Conservation (phyloP, 2,329 filamentous ascomycete species). For the Bretziella fagacearum region DNA sequence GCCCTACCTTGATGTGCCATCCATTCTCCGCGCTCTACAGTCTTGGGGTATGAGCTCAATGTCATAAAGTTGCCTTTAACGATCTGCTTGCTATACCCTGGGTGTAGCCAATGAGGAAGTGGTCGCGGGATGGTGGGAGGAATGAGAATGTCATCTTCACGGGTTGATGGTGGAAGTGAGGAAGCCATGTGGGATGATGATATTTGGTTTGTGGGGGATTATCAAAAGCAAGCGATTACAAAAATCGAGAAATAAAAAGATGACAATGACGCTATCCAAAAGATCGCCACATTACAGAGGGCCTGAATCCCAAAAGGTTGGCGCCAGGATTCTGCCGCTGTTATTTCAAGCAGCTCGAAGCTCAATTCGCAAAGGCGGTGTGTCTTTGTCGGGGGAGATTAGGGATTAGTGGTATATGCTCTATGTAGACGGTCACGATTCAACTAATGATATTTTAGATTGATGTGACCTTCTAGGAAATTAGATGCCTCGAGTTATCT, state of each 20-base stretch:
- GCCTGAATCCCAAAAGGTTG: not conserved
- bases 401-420: not conserved
- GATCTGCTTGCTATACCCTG: conserved; percentile 54
- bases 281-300: too few relatives aligned
- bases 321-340: conserved; percentile 13
- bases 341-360: conserved; percentile 11
- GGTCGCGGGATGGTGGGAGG: conserved; percentile 19
- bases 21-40: conserved; percentile 76
- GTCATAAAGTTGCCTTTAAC: conserved; percentile 89
- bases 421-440: not conserved
- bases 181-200: conserved; percentile 5
- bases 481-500: not conserved
- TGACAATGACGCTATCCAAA: too few relatives aligned
- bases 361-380: conserved; percentile 10
- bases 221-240: not conserved
- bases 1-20: conserved; percentile 63
- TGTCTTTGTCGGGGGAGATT: not conserved
- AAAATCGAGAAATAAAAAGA: too few relatives aligned
- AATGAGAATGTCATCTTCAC: conserved; percentile 12
- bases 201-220: too few relatives aligned
- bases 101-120: conserved; percentile 47
- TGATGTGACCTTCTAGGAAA: too few relatives aligned
- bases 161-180: conserved; percentile 9
- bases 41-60: conserved; percentile 64
- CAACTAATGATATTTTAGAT: too few relatives aligned